Percentiles rank a stretch among this genome's conserved stretches.
Evolutionary conservation across 2,329 filamentous ascomycete genomes (phyloP).

Genomic region (Claviceps citrina): DNA sequence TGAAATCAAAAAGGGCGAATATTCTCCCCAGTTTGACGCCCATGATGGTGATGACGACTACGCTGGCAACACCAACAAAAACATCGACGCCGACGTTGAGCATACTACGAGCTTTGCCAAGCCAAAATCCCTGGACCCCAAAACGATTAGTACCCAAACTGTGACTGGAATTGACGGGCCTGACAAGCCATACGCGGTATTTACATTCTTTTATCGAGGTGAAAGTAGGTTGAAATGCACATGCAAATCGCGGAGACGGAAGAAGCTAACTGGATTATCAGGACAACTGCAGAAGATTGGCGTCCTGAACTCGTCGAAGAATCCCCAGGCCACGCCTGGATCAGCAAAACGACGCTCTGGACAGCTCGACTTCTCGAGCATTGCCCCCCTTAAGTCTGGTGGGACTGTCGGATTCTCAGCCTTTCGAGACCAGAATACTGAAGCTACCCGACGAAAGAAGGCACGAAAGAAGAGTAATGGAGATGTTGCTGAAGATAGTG

Average conservation of each 20-base stretch:
- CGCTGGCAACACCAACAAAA: slow-evolving; percentile 35
- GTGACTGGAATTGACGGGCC: slow-evolving; percentile 96
- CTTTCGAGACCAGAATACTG: slow-evolving; percentile 58
- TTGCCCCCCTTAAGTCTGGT: slow-evolving; percentile 71
- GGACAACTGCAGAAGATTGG: slow-evolving; percentile 96
- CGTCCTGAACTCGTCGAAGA: slow-evolving; percentile 56
- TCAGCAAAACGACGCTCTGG: slow-evolving; percentile 64
- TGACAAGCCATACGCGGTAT: slow-evolving; percentile 89
- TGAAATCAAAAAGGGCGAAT: slow-evolving; percentile 95
- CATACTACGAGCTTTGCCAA: slow-evolving; percentile 97
- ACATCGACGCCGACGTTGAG: slow-evolving; percentile 69
- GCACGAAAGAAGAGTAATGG: slow-evolving; percentile 48
- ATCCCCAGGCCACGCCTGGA: slow-evolving; percentile 43
- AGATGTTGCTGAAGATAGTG: slow-evolving; percentile 56
- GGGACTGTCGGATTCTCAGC: slow-evolving; percentile 81
- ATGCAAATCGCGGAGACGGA: not conserved
- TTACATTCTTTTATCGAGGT: slow-evolving; percentile 95
- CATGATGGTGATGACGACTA: slow-evolving; percentile 82
- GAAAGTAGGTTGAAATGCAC: slow-evolving; percentile 52
- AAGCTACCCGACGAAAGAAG: slow-evolving; percentile 39
- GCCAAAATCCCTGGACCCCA: slow-evolving; percentile 87
- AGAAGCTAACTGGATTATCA: slow-evolving; percentile 21
- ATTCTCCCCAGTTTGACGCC: slow-evolving; percentile 92
- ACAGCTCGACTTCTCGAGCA: slow-evolving; percentile 69
- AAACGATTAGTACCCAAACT: slow-evolving; percentile 95